Evolutionary conservation across 2,329 filamentous ascomycete genomes (phyloP).

Genomic region (Cercospora sp.): DNA sequence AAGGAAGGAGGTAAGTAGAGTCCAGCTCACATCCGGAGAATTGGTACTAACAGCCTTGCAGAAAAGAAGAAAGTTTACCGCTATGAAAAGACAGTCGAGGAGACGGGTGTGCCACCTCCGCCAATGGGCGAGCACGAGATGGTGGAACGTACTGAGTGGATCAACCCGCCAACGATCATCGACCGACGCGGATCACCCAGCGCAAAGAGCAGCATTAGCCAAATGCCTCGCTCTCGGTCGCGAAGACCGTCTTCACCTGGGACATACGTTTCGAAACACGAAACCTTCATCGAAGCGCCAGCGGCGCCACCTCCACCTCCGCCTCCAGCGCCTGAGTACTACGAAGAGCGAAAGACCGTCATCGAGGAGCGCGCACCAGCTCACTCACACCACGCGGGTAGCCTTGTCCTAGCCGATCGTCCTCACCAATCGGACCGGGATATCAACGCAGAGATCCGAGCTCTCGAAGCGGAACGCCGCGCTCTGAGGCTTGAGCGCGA

Average conservation of each 20-base stretch:
- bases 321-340: conserved; percentile 31
- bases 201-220: conserved; percentile 33
- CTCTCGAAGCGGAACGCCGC: conserved; percentile 62
- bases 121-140: conserved; percentile 37
- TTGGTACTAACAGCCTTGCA: conserved; percentile 28
- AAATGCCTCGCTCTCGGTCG: conserved; percentile 30
- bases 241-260: conserved; percentile 29
- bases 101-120: conserved; percentile 26
- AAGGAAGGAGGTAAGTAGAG: conserved; percentile 46
- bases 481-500: conserved; percentile 60
- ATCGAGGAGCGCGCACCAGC: conserved; percentile 33
- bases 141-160: conserved; percentile 41
- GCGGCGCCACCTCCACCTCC: conserved; percentile 22
- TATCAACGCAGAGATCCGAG: conserved; percentile 71
- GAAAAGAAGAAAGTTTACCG: conserved; percentile 41
- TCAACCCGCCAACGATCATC: conserved; percentile 42
- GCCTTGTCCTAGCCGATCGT: conserved; percentile 21
- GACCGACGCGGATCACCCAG: conserved; percentile 31
- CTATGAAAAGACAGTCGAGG: conserved; percentile 37
- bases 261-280: conserved; percentile 33
- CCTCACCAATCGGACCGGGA: conserved; percentile 55
- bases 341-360: conserved; percentile 35
- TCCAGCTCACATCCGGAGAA: background rate
- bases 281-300: conserved; percentile 35
- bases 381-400: conserved; percentile 25